phyloP scores from a whole-genome alignment of 2,329 filamentous ascomycete species.

The Fusarium gaditjirri region DNA sequence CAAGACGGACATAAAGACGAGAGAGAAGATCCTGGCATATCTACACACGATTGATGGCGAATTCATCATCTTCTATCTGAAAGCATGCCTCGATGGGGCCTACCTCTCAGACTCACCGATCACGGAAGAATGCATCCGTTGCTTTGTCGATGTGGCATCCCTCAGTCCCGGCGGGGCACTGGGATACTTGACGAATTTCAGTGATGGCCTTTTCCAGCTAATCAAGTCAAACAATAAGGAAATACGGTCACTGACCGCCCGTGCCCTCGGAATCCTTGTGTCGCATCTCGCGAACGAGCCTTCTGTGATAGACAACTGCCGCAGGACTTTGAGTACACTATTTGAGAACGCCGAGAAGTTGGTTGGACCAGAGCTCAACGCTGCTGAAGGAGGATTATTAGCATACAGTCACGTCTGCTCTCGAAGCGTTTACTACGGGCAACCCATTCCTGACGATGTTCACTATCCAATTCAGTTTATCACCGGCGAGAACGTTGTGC shows the following conservation, averaged over 20 bases:
- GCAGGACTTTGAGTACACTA: slow-evolving; percentile 54
- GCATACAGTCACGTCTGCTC: slow-evolving; percentile 59
- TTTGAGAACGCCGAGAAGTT: slow-evolving; percentile 56
- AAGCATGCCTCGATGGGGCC: slow-evolving; percentile 68
- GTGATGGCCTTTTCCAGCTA: slow-evolving; percentile 65
- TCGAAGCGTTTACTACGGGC: slow-evolving; percentile 57
- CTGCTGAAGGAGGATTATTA: slow-evolving; percentile 59
- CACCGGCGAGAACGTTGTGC: slow-evolving; percentile 42
- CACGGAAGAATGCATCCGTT: slow-evolving; percentile 60
- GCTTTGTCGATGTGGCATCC: slow-evolving; percentile 65
- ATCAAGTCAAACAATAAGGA: slow-evolving; percentile 78
- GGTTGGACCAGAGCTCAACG: slow-evolving; percentile 56
- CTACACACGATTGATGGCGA: slow-evolving; percentile 55
- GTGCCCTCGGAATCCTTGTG: slow-evolving; percentile 79
- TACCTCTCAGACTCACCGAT: slow-evolving; percentile 55
- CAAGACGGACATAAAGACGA: slow-evolving; percentile 73
- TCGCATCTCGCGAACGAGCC: slow-evolving; percentile 67
- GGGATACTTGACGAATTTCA: slow-evolving; percentile 59
- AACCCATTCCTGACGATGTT: slow-evolving; percentile 42
- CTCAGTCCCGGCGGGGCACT: slow-evolving; percentile 63
- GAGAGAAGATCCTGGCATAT: slow-evolving; percentile 67
- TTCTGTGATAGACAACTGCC: slow-evolving; percentile 42
- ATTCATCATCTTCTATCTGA: slow-evolving; percentile 58
- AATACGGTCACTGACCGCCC: slow-evolving; percentile 73
- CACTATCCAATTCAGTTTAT: slow-evolving; percentile 49